Evolutionary conservation across 2,329 filamentous ascomycete genomes (phyloP).

Genomic region (Chaetothyriales sp.): DNA sequence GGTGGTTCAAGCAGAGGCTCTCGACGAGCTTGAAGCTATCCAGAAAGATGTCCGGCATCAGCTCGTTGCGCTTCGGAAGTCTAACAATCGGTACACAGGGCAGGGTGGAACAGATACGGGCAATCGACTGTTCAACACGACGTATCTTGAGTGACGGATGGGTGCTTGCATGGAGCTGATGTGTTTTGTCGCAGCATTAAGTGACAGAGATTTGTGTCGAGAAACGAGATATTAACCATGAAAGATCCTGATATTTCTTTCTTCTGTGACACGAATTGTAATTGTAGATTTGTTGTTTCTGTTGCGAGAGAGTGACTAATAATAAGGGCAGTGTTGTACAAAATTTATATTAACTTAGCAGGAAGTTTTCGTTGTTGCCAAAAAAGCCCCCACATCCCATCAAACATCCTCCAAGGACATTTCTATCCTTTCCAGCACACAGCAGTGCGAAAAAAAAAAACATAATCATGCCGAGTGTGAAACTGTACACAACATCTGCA

Average conservation of each 20-base stretch:
- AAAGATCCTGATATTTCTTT: not conserved
- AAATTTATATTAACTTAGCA: too few relatives aligned
- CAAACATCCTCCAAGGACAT: too few relatives aligned
- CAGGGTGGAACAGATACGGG: conserved; percentile 19
- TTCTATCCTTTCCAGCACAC: too few relatives aligned
- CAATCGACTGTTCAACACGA: not conserved
- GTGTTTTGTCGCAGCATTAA: not conserved
- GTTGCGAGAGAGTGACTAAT: not conserved
- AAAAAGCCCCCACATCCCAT: too few relatives aligned
- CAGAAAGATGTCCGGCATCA: conserved; percentile 15
- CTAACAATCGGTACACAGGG: conserved; percentile 42
- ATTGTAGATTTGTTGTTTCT: not conserved
- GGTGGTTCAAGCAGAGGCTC: conserved; percentile 34
- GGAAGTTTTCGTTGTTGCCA: too few relatives aligned
- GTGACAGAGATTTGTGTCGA: not conserved
- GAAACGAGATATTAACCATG: not conserved
- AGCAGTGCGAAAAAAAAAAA: too few relatives aligned
- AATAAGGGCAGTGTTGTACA: too few relatives aligned
- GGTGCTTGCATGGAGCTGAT: not conserved
- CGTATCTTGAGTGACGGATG: not conserved
- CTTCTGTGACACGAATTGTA: not conserved
- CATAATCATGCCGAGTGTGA: not conserved
- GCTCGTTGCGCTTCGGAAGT: conserved; percentile 40
- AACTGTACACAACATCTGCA: not conserved
- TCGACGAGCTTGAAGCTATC: conserved; percentile 13